Base-by-base conservation (phyloP, 2,329 filamentous ascomycete genomes). In the Colletotrichum sp. region DNA sequence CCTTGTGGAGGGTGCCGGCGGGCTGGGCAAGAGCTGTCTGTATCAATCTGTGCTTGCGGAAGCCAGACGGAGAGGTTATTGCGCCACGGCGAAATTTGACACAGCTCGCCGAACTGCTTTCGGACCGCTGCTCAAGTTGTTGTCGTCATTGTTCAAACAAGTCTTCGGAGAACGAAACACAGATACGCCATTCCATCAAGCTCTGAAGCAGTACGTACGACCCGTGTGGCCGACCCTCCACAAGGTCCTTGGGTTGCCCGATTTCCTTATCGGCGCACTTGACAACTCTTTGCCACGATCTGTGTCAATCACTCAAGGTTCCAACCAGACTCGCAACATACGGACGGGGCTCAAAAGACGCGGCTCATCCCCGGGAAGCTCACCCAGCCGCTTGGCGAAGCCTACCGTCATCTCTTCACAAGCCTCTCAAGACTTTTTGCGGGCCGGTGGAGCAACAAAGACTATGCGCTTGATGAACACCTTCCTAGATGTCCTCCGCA, bases 391-490 rank as follows among this genome's bases (percentile, higher is more conserved):
- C 13, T 63, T 79, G 80, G 67, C 75, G 52, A 65, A 80, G 32
- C 85, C 84, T 55, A 81, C 84, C 5, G 82, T 84, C 32, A 79
- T 88, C 5, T 84, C 89, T 5, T 84, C 87, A 2, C 89, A 91
- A 73, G 89, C 85, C 60, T 90, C 91, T 1, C 90, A 92, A 68
- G 91, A 93, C 32, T 92, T 92, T 71, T 84, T 93, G 28, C 89
- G 91, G 36, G 86, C 88, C 4, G 91, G 91, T 36, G 84, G 88
- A 1, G 89, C 91, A 7, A 92, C 90, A 13, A 93, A 92, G 81
- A 91, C 89, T 3, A 93, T 95, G 78, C 92, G 95, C 15, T 90
- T 98, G 72, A 95, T 96, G 89, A 96, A 96, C 81, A 96, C 95
- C 2, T 96, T 98, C 80, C 87, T 98, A 62, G 96, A 98, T 79